Evolutionary conservation across 441 rosid genomes (phyloP).

Genomic region (Erodium trifolium): DNA sequence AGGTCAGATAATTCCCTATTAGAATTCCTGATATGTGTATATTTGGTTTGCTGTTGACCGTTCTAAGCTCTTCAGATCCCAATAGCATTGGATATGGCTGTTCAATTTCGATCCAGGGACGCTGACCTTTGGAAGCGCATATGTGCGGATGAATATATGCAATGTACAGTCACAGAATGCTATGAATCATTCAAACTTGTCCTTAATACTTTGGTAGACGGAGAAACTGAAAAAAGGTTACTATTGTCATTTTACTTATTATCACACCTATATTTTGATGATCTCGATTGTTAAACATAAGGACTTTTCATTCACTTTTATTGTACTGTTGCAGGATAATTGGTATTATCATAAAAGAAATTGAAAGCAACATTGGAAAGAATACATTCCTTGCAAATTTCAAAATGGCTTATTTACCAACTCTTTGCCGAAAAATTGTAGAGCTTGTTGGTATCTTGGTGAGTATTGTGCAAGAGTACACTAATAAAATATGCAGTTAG

Average conservation of each 20-base stretch:
- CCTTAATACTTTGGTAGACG: constrained; percentile 65
- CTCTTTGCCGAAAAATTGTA: constrained; percentile 70
- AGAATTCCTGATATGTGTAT: constrained; percentile 10
- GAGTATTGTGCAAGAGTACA: constrained; percentile 25
- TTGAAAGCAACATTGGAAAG: constrained; percentile 81
- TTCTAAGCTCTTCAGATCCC: constrained; percentile 56
- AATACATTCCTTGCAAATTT: constrained; percentile 74
- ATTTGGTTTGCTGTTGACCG: constrained; percentile 15
- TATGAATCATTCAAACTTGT: constrained; percentile 89
- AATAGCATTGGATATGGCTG: constrained; percentile 95
- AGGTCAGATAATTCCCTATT: constrained; percentile 43
- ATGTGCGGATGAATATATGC: constrained; percentile 94
- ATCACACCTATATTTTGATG: too few species aligned
- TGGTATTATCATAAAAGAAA: constrained; percentile 76
- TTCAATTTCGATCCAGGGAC: constrained; percentile 71
- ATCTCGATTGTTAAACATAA: not conserved
- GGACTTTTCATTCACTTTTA: constrained; percentile 12
- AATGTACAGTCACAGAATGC: constrained; percentile 96
- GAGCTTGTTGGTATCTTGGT: constrained; percentile 88
- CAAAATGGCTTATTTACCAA: constrained; percentile 77
- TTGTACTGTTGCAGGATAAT: constrained; percentile 56
- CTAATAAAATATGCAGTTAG: constrained; percentile 2
- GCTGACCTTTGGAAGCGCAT: constrained; percentile 98
- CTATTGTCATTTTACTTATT: not conserved
- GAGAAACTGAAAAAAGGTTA: constrained; percentile 97